Conservation (phyloP, 2,329 filamentous ascomycete species). For the Xylariomycetidae sp. region DNA sequence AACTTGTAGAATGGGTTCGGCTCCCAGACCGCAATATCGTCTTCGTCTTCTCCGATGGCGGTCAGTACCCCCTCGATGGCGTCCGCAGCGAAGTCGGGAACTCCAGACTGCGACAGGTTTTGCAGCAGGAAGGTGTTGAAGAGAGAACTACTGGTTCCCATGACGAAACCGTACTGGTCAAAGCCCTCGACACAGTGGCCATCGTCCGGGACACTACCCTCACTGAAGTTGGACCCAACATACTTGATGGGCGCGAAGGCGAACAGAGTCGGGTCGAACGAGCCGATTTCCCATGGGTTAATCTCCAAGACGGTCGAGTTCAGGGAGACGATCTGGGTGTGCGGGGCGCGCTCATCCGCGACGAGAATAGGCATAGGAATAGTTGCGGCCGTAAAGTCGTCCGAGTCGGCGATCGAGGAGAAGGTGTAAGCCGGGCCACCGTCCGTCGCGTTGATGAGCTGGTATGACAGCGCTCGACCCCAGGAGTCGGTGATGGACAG, state of each 20-base stretch:
- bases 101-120: conserved; percentile 43
- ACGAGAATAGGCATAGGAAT: conserved; percentile 71
- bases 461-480: conserved; percentile 64
- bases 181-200: conserved; percentile 68
- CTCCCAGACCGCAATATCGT: conserved; percentile 68
- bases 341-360: conserved; percentile 59
- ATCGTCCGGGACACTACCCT: conserved; percentile 49
- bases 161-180: conserved; percentile 75
- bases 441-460: conserved; percentile 60
- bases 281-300: conserved; percentile 74
- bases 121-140: conserved; percentile 74
- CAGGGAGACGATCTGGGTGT: conserved; percentile 53
- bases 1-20: conserved; percentile 73
- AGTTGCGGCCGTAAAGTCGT: conserved; percentile 56
- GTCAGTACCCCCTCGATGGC: conserved; percentile 47
- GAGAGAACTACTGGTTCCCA: conserved; percentile 78
- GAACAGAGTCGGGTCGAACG: conserved; percentile 65
- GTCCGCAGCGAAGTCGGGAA: conserved; percentile 43
- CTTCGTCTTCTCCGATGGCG: conserved; percentile 48
- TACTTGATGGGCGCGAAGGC: conserved; percentile 67
- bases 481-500: conserved; percentile 68
- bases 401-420: conserved; percentile 61
- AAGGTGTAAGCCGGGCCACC: conserved; percentile 67
- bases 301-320: conserved; percentile 75
- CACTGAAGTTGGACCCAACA: conserved; percentile 65